Evolutionary conservation across 2,329 filamentous ascomycete species (phyloP), one percentile per base, ranked within the genome.

Genomic region (Talaromyces sp.): DNA sequence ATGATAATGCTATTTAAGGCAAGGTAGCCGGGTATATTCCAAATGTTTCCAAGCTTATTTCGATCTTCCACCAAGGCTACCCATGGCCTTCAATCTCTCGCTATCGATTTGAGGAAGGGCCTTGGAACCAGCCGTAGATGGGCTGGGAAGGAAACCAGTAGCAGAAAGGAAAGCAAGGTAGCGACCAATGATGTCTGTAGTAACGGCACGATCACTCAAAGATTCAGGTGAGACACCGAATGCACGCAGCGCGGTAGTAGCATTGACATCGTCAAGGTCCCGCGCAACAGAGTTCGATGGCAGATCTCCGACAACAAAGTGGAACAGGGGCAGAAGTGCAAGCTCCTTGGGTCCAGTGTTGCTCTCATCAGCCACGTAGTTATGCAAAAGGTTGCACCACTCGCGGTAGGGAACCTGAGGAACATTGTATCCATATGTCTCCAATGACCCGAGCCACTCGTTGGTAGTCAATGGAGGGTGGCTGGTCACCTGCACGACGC

Each of bases 381-480:
- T 40, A 20, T 40, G 37, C 37, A 40, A 40, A 8, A 40, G 19
- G 16, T 16, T 40, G 37, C 37, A 40, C 37, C 37, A 40, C 16
- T 40, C 37, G 17, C 40, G 40, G 20, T 27, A 27, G 24, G 24
- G 24, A 2, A 89, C 80, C 56, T 86, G 80, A 0, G 87, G 85
- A 0, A 86, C 82, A 22, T 79, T 68, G 73, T 91, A 96, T 22
- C 90, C 90, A 68, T 90, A 95, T 17, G 77, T 80, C 66, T 87
- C 81, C 7, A 96, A 78, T 0, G 82, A 78, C 17, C 82, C 81
- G n/a, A 94, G 80, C 73, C 86, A 96, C 68, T 90, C 81, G 73
- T 88, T 90, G 79, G 92, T 87, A 2, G 84, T 85, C 36, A 94
- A 81, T 14, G 90, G 81, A 2, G 91, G 91, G 70, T 92, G 90